phyloP scores from a whole-genome alignment of 2,329 filamentous ascomycete genomes.

The Pyrenophora teres region DNA sequence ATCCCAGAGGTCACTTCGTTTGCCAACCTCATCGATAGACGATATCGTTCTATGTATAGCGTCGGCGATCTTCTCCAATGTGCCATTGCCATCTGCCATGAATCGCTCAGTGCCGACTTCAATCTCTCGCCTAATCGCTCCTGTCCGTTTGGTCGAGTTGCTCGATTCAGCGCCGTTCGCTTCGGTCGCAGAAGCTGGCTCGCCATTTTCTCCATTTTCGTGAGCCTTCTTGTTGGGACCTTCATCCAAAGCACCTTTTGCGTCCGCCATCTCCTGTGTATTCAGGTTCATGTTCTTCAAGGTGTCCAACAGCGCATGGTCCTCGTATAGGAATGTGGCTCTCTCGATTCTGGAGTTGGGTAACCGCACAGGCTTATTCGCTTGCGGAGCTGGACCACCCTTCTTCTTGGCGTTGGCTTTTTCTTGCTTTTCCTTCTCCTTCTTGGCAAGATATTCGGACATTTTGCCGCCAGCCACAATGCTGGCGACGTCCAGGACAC shows the following conservation, averaged over 20 bases:
- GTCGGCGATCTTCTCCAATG: slow-evolving; percentile 82
- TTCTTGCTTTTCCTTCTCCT: slow-evolving; percentile 77
- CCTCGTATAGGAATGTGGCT: slow-evolving; percentile 76
- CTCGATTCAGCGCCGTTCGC: slow-evolving; percentile 33
- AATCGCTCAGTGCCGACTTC: slow-evolving; percentile 80
- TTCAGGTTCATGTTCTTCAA: slow-evolving; percentile 57
- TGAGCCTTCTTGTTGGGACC: slow-evolving; percentile 49
- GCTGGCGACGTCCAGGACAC: slow-evolving; percentile 80
- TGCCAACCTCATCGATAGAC: slow-evolving; percentile 80
- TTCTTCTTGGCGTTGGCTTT: slow-evolving; percentile 65
- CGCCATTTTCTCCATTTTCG: slow-evolving; percentile 41
- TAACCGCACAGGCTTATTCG: slow-evolving; percentile 63
- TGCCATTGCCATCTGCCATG: slow-evolving; percentile 64
- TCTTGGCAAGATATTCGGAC: slow-evolving; percentile 79
- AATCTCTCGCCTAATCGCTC: slow-evolving; percentile 62
- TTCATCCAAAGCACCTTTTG: slow-evolving; percentile 58
- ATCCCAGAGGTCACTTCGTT: slow-evolving; percentile 88
- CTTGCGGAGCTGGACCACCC: slow-evolving; percentile 62
- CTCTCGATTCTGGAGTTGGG: slow-evolving; percentile 74
- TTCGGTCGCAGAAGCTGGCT: slow-evolving; percentile 31
- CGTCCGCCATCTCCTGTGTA: slow-evolving; percentile 54
- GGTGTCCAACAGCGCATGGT: slow-evolving; percentile 61
- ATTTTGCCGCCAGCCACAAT: slow-evolving; percentile 83
- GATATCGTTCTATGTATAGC: slow-evolving; percentile 84
- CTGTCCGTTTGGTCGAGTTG: slow-evolving; percentile 22